Evolutionary conservation across 2,329 filamentous ascomycete genomes (phyloP).

Genomic region (Paramyrothecium roridum): DNA sequence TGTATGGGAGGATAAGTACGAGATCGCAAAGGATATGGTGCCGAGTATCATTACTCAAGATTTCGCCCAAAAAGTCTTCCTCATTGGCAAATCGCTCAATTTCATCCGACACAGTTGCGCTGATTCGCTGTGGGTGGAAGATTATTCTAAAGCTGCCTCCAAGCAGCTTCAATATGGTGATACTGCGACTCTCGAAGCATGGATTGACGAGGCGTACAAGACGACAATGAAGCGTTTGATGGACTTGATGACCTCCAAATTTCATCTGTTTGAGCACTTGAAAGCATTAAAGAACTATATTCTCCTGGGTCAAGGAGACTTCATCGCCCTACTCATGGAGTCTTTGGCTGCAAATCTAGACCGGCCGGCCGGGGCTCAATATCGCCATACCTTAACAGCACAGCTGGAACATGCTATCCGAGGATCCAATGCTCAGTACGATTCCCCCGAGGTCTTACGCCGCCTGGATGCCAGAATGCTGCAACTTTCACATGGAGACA

Average conservation of each 20-base stretch:
- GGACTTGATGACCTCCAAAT: conserved; percentile 90
- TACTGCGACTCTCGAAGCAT: conserved; percentile 84
- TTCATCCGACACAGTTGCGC: conserved; percentile 96
- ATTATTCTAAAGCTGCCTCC: conserved; percentile 88
- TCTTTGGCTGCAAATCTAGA: conserved; percentile 90
- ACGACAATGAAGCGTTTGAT: conserved; percentile 96
- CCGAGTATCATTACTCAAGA: conserved; percentile 90
- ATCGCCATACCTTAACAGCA: conserved; percentile 94
- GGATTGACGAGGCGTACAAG: conserved; percentile 96
- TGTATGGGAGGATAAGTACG: conserved; percentile 98
- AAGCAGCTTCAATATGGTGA: conserved; percentile 92
- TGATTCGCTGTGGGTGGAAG: conserved; percentile 92
- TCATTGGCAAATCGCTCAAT: conserved; percentile 97
- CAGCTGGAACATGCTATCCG: conserved; percentile 96
- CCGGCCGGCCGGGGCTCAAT: conserved; percentile 92
- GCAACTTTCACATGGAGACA: conserved; percentile 92
- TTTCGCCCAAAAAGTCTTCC: conserved; percentile 92
- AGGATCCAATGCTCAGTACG: conserved; percentile 94
- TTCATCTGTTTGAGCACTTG: conserved; percentile 90
- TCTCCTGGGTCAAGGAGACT: conserved; percentile 91
- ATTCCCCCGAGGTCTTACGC: conserved; percentile 85
- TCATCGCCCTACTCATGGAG: conserved; percentile 96
- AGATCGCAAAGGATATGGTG: conserved; percentile 79
- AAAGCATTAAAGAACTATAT: conserved; percentile 92
- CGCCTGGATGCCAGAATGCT: conserved; percentile 97